Conservation (phyloP, 2,329 filamentous ascomycete genomes). For the Pezicula carpinea region DNA sequence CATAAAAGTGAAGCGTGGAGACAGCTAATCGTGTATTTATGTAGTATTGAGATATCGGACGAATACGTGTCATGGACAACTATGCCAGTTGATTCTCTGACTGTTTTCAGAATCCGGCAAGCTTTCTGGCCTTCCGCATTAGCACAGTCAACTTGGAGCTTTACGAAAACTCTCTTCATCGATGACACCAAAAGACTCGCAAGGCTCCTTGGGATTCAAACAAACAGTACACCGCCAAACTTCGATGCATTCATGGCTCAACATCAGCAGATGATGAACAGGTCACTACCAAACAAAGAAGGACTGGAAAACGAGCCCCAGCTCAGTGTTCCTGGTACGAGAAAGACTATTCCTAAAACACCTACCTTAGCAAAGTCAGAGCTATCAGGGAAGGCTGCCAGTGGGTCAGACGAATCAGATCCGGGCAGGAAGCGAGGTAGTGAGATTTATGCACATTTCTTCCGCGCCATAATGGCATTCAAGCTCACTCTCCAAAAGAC, state of each 20-base stretch:
- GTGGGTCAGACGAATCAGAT: conserved; percentile 2
- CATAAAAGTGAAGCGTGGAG: conserved; percentile 9
- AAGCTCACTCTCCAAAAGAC: conserved; percentile 30
- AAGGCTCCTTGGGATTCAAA: conserved; percentile 41
- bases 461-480: conserved; percentile 22
- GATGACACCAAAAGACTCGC: conserved; percentile 38
- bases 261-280: conserved; percentile 18
- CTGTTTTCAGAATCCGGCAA: conserved; percentile 41
- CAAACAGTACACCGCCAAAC: conserved; percentile 14
- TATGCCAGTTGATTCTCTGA: conserved; percentile 42
- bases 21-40: conserved; percentile 9
- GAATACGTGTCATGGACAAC: conserved; percentile 44
- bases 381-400: conserved; percentile 4
- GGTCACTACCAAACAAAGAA: conserved; percentile 13
- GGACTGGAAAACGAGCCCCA: conserved; percentile 6
- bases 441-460: conserved; percentile 18
- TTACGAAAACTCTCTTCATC: conserved; percentile 42
- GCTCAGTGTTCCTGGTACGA: background rate
- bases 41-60: conserved; percentile 45
- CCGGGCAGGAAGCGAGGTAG: background rate
- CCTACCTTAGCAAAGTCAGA: conserved; percentile 4
- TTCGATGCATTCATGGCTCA: conserved; percentile 20
- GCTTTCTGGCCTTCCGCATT: conserved; percentile 50
- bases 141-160: conserved; percentile 46
- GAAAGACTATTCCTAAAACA: background rate